Conservation (phyloP, 2,329 filamentous ascomycete species). For the Neophaeococcomyces aloes region DNA sequence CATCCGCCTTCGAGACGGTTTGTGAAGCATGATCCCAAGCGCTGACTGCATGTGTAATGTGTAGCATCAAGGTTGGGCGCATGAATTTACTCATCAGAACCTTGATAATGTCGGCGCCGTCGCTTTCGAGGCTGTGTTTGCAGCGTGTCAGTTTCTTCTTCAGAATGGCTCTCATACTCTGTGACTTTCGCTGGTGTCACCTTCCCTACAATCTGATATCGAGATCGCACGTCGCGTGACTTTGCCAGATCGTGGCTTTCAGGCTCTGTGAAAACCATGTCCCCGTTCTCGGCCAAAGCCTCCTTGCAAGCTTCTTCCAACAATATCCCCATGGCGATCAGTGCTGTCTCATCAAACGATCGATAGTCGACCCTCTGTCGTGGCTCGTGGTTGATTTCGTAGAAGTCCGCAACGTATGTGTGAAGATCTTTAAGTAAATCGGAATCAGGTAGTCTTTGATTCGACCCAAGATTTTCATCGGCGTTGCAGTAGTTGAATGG, state of each 20-base stretch:
- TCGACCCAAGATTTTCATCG: conserved; percentile 33
- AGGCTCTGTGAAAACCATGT: conserved; percentile 47
- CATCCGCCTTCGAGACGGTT: too few relatives aligned
- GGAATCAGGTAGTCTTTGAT: conserved; percentile 40
- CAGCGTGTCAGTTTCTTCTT: conserved; percentile 9
- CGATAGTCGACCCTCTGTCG: conserved; percentile 33
- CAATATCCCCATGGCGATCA: conserved; percentile 51
- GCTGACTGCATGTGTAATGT: too few relatives aligned
- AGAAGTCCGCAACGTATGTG: conserved; percentile 47
- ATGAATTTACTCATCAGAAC: conserved; percentile 1
- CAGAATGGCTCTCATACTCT: conserved; percentile 1
- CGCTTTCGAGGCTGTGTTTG: conserved; percentile 1
- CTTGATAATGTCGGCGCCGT: conserved; percentile 9
- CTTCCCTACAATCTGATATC: conserved; percentile 18
- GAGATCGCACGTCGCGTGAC: conserved; percentile 13
- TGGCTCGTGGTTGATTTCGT: conserved; percentile 29
- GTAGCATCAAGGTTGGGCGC: too few relatives aligned
- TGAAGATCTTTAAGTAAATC: conserved; percentile 49
- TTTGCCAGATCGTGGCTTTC: conserved; percentile 23
- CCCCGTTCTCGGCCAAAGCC: conserved; percentile 45
- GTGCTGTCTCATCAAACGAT: conserved; percentile 52
- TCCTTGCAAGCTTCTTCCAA: conserved; percentile 48
- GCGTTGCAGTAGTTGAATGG: conserved; percentile 47
- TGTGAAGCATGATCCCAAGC: too few relatives aligned
- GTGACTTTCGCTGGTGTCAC: conserved; percentile 9